Conservation (phyloP, 345 rosid genomes). For the Anastatica hierochuntica region DNA sequence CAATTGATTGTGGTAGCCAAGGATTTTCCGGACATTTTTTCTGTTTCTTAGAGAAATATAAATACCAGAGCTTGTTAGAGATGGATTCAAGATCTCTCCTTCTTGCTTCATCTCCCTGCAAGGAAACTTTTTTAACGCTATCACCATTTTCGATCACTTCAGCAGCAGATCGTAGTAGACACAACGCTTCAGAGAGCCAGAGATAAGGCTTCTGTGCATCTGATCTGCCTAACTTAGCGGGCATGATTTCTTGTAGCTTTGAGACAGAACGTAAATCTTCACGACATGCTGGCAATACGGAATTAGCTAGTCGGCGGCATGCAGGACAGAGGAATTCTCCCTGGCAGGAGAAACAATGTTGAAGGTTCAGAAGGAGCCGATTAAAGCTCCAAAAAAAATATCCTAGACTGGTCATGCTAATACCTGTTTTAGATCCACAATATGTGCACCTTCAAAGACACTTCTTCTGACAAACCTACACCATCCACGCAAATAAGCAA, state of each 20-base stretch:
- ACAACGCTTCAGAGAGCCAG: conserved; percentile 47
- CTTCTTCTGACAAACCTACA: conserved; percentile 58
- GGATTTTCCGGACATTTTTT: conserved; percentile 34
- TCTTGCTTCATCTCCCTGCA: conserved; percentile 30
- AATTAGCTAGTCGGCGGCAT: conserved; percentile 84
- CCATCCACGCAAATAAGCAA: conserved; percentile 5
- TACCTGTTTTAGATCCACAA: conserved; percentile 77
- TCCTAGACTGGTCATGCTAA: background rate
- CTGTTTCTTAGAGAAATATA: conserved; percentile 37
- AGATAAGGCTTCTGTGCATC: conserved; percentile 28
- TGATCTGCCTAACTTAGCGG: conserved; percentile 27
- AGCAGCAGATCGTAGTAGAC: conserved; percentile 55
- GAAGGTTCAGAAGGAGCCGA: conserved; percentile 8
- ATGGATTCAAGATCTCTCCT: conserved; percentile 43
- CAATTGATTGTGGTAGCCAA: conserved; percentile 40
- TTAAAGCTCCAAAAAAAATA: conserved; percentile 12
- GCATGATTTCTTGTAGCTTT: conserved; percentile 37
- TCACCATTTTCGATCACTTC: conserved; percentile 41
- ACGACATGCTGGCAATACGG: conserved; percentile 58
- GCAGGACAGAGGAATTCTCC: conserved; percentile 97
- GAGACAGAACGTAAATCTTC: conserved; percentile 35
- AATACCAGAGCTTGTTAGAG: conserved; percentile 40
- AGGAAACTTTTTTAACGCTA: conserved; percentile 33
- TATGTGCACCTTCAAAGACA: conserved; percentile 82
- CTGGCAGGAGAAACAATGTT: conserved; percentile 32